These are phyloP conservation scores for Alternaria sp. DNA, from an alignment of 2,329 filamentous ascomycete species.

Conservation along the genomic window DNA sequence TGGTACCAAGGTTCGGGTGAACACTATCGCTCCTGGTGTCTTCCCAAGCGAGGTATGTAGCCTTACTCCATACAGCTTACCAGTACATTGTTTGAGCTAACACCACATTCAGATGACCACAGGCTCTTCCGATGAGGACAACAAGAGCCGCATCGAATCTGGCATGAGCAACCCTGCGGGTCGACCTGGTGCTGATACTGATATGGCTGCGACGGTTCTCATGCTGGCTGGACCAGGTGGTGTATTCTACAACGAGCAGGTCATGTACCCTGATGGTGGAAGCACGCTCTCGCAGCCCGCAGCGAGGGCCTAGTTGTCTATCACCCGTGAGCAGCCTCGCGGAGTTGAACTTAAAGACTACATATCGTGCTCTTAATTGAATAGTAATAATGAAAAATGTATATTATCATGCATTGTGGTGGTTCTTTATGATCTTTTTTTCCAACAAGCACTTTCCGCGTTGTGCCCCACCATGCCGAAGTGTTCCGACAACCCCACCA, in stretches of 20 bases:
- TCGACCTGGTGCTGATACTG: conserved; percentile 50
- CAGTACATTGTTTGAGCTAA: neutral
- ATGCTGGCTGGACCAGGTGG: conserved; percentile 62
- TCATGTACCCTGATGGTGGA: conserved; percentile 61
- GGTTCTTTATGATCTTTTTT: neutral
- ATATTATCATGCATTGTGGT: neutral
- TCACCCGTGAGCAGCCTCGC: conserved; percentile 51
- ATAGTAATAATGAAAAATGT: neutral
- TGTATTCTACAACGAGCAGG: conserved; percentile 63
- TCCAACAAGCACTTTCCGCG: neutral
- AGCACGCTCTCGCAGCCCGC: conserved; percentile 24
- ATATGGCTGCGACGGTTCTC: conserved; percentile 53
- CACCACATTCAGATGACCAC: conserved; percentile 56
- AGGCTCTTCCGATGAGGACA: conserved; percentile 55
- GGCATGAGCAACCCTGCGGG: conserved; percentile 57
- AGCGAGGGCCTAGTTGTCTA: conserved; percentile 54
- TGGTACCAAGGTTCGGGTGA: conserved; percentile 54
- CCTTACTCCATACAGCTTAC: neutral
- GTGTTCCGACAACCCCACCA: conserved; percentile 14
- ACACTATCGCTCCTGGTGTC: conserved; percentile 51
- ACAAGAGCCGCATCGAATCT: conserved; percentile 57
- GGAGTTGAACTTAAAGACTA: neutral
- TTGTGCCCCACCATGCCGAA: conserved; percentile 8
- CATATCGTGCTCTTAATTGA: neutral
- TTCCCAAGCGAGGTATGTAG: conserved; percentile 52